A percentile compares a stretch with the other conserved stretches of the same genome.
Conservation (phyloP, 441 rosid species). For the Mallotus japonicus region DNA sequence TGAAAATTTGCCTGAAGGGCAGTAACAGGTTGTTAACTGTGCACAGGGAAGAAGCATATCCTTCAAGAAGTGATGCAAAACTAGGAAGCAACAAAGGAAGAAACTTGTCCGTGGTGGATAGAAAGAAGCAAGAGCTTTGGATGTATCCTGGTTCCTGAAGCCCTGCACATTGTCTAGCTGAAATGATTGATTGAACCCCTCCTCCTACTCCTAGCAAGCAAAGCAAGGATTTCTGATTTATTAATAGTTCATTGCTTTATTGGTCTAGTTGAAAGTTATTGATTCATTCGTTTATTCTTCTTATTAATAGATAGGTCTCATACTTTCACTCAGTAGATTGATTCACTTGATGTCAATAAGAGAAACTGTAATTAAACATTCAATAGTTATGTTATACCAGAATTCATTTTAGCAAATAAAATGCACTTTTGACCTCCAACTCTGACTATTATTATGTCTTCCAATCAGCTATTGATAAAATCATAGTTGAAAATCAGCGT, state of each 20-base stretch:
- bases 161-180: constrained; percentile 70
- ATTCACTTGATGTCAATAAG: constrained; percentile 25
- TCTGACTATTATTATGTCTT: too few relatives aligned
- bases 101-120: constrained; percentile 35
- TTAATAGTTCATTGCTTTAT: constrained; percentile 4
- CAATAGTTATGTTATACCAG: constrained; percentile 8
- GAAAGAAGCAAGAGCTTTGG: constrained; percentile 50
- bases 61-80: constrained; percentile 51
- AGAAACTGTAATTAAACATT: constrained; percentile 23
- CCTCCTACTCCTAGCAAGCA: too few relatives aligned
- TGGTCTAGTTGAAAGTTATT: background rate
- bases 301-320: background rate
- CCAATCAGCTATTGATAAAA: too few relatives aligned
- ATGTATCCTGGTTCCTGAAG: constrained; percentile 86
- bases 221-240: background rate
- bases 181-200: background rate
- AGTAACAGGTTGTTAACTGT: background rate
- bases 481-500: too few relatives aligned
- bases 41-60: constrained; percentile 51
- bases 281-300: background rate
- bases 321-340: background rate
- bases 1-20: background rate
- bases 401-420: constrained; percentile 35
- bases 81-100: constrained; percentile 33
- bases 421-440: background rate